A percentile compares a stretch with the other conserved stretches of the same genome.
phyloP scores from a whole-genome alignment of 1,284 basidiomycete species.

The Wallemia mellicola region DNA sequence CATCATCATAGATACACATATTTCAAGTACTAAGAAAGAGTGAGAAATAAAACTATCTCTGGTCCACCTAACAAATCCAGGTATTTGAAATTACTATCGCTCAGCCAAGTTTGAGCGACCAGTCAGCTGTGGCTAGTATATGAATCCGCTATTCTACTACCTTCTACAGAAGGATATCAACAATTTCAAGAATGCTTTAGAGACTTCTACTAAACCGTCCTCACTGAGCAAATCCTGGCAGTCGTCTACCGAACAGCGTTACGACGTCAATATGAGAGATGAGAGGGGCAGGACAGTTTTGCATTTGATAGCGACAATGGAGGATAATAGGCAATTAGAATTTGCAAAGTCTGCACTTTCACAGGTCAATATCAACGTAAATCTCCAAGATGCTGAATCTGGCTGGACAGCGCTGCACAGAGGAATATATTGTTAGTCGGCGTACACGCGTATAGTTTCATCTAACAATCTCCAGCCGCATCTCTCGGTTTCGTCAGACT shows the following conservation, averaged over 20 bases:
- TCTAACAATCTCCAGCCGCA: neutral
- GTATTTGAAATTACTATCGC: neutral
- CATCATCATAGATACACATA: neutral
- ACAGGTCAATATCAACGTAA: constrained; percentile 48
- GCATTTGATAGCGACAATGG: neutral
- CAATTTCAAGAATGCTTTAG: neutral
- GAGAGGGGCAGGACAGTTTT: neutral
- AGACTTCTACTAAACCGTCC: neutral
- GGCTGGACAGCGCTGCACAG: constrained; percentile 80
- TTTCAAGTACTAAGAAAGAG: neutral
- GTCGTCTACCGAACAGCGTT: neutral
- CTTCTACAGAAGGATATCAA: neutral
- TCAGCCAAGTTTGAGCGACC: neutral
- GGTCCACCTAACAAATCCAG: neutral
- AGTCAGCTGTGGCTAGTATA: neutral
- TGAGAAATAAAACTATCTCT: neutral
- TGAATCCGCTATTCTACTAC: neutral
- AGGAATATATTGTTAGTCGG: constrained; percentile 59
- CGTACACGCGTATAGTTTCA: too few relatives aligned
- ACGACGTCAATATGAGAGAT: neutral
- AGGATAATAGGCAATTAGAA: constrained; percentile 22
- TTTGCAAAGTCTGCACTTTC: constrained; percentile 53
- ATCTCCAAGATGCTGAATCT: constrained; percentile 50
- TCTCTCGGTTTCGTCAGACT: constrained; percentile 23
- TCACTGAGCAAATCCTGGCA: neutral